Evolutionary conservation across 192 early-diverging fungal species (phyloP), one percentile per base, ranked within the genome.

Genomic region (Geranomyces variabilis): DNA sequence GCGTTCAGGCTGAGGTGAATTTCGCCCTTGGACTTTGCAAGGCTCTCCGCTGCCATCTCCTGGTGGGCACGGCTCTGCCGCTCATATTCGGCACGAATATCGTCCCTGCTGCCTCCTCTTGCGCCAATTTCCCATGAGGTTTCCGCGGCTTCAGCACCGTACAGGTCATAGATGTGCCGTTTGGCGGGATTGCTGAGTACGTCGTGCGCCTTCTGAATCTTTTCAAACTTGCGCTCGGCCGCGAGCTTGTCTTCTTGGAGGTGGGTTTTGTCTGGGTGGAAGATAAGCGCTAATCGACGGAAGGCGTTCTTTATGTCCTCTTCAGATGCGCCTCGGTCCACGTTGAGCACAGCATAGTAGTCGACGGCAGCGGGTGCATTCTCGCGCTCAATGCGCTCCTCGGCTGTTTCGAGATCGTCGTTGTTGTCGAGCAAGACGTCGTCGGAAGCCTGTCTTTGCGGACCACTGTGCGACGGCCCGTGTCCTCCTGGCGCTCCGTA

Each of bases 241-340:
- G 73, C 71, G 41, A 78, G 74, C 73, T 83, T 83, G 63, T 78
- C 76, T 51, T 77, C 78, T 14, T 75, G 67, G 0, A 34, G 30
- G 26, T 76, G 76, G 68, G 81, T 86, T 60, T 87, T 87, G 76
- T 87, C 85, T 4, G 85, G 85, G 68, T 87, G 85, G 64, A 87
- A 87, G 0, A 71, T 77, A 57, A 87, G 61, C n/a, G 76, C 77
- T 34, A 85, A 66, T 31, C 85, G 76, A 3, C 77, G 69, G 66
- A 82, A 87, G 1, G 85, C 77, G 51, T 81, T 80, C 65, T 79
- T 78, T 19, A 87, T 80, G 14, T 87, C 85, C 12, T 80, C 81
- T 14, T 82, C 80, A 9, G 77, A 73, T n/a, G 85, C 82, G 71
- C 58, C 75, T 7, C 68, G 73, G 22, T 74, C 67, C 8, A 80